A percentile compares a stretch with the other conserved stretches of the same genome.
These are phyloP conservation scores for Pichia insulana DNA, from an alignment of 805 yeast species.

Conservation along the genomic window DNA sequence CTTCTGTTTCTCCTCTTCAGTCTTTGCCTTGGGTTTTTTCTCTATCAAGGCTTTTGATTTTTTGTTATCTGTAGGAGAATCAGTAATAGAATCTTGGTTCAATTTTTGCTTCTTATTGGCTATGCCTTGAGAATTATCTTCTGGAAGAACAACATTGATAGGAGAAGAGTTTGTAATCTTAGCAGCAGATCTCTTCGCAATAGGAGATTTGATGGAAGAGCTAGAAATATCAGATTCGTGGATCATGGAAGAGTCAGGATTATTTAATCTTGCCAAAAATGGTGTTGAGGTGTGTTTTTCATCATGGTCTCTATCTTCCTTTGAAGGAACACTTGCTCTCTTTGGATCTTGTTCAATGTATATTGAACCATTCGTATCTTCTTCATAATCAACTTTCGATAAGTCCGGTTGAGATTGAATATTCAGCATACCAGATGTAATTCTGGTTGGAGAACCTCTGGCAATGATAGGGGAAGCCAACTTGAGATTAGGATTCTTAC, in stretches of 20 bases:
- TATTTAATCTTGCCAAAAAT: slow-evolving; percentile 14
- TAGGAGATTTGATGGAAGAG: slow-evolving; percentile 4
- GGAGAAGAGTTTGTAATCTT: not conserved
- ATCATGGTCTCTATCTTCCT: slow-evolving; percentile 19
- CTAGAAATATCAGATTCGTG: slow-evolving; percentile 17
- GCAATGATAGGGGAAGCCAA: slow-evolving; percentile 26
- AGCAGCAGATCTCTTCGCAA: not conserved
- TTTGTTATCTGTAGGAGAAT: not conserved
- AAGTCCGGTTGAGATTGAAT: slow-evolving; percentile 26
- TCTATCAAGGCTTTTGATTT: not conserved
- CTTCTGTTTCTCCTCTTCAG: not conserved
- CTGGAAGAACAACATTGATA: not conserved
- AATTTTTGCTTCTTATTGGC: not conserved
- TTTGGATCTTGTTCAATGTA: slow-evolving; percentile 12
- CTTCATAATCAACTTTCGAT: slow-evolving; percentile 22
- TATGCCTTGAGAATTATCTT: not conserved
- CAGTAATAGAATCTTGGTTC: not conserved
- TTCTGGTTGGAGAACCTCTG: slow-evolving; percentile 28
- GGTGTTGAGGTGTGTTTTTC: slow-evolving; percentile 16
- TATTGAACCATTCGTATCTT: slow-evolving; percentile 7
- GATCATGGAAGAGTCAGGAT: slow-evolving; percentile 4
- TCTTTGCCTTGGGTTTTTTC: not conserved
- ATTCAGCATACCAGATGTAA: slow-evolving; percentile 30
- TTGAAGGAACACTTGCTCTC: slow-evolving; percentile 26
- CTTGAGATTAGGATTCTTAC: slow-evolving; percentile 19